phyloP scores from a whole-genome alignment of 2,329 filamentous ascomycete species.

The Penicillium concentricum region DNA sequence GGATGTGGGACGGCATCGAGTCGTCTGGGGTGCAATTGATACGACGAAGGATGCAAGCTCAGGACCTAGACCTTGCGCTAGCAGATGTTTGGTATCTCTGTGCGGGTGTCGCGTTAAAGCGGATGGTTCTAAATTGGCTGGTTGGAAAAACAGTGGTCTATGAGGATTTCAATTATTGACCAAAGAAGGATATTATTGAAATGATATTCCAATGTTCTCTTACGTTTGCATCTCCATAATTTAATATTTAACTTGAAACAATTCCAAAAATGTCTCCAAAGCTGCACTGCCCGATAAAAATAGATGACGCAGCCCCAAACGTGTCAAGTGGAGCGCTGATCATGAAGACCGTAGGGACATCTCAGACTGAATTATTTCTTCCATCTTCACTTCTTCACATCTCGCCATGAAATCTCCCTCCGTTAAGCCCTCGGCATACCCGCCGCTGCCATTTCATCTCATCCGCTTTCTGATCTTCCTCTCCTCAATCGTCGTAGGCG shows the following conservation, averaged over 20 bases:
- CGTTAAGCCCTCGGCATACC: conserved; percentile 42
- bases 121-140: conserved; percentile 54
- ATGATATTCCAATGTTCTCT: neutral
- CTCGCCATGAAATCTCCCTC: conserved; percentile 32
- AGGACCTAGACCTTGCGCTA: conserved; percentile 45
- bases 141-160: conserved; percentile 42
- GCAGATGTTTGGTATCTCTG: conserved; percentile 60
- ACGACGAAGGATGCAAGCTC: conserved; percentile 47
- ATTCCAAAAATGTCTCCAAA: neutral
- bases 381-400: conserved; percentile 4
- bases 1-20: conserved; percentile 41
- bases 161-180: conserved; percentile 1
- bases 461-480: conserved; percentile 44
- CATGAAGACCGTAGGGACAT: conserved; percentile 12
- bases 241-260: neutral
- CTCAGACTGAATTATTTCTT: neutral
- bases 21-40: neutral
- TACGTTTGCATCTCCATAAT: neutral
- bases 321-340: conserved; percentile 61
- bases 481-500: conserved; percentile 55
- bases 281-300: conserved; percentile 18
- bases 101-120: conserved; percentile 52
- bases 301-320: conserved; percentile 65
- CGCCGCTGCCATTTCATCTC: conserved; percentile 40
- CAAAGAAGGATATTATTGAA: neutral